Base-by-base conservation (phyloP, 306 rosid species). In the Prunus mongolica region DNA sequence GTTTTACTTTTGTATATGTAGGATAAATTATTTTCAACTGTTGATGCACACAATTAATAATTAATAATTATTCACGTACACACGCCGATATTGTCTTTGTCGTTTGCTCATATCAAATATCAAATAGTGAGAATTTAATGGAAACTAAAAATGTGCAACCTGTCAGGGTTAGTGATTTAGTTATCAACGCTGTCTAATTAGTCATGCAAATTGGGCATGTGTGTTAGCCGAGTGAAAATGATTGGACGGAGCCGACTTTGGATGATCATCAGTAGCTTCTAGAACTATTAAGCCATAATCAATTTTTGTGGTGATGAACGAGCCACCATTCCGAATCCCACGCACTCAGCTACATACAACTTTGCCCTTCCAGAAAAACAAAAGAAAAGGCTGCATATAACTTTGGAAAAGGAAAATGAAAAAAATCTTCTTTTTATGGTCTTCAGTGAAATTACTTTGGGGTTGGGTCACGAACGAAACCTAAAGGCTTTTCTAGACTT, bases 161-260 rank as follows among this genome's bases (percentile, higher is more conserved):
- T 52, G 34, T 60, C 12, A 25, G 34, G 22, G 16, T 25, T 60
- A 60, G 18, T 60, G 38, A 30, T 14, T 27, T 7, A 60, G 18
- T 60, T 20, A 25, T 12, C 12, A 12, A 25, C 3, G 9, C 65
- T 60, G n/a, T 25, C 38, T 60, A 22, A 24, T 60, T 25, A 25
- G 38, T 22, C 2, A 30, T 32, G 25, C 49, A 65, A 32, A n/a
- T 49, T 61, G 9, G 51, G 41, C 51, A 69, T n/a, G 69, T 28
- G 45, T 63, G 71, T 54, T 63, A 54, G 50, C 58, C 67, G 67
- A 71, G 65, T 63, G 83, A 78, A 78, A 74, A 69, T 24, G 86
- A 82, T 78, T 52, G 78, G 55, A 22, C 32, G 12, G 32, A 69
- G 72, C 67, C 46, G 58, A n/a, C 75, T 14, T 63, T 7, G 44